phyloP scores from a whole-genome alignment of 208 protist species.

The Acanthamoeba rhysodes region DNA sequence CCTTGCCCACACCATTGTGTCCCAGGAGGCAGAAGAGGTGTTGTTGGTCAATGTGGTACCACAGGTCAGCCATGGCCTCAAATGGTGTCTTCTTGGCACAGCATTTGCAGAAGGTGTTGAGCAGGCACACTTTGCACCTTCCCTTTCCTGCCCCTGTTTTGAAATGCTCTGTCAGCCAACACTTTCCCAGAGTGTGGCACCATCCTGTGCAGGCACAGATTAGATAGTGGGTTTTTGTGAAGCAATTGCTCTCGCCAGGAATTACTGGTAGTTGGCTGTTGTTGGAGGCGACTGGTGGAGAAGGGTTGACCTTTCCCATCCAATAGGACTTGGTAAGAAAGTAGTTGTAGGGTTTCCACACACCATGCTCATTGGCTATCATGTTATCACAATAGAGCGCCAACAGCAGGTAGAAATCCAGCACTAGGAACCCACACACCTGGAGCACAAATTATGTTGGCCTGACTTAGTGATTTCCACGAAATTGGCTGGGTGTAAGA shows the following conservation, averaged over 20 bases:
- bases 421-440: slow-evolving; percentile 57
- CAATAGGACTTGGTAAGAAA: slow-evolving; percentile 74
- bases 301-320: slow-evolving; percentile 4
- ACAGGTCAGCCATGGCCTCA: slow-evolving; percentile 51
- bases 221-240: no score
- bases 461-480: not conserved
- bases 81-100: not conserved
- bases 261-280: no score
- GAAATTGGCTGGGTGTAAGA: not conserved
- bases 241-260: no score
- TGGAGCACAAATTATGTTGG: no score
- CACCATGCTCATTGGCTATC: slow-evolving; percentile 62
- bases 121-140: no score
- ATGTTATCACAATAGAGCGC: slow-evolving; percentile 75
- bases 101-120: not conserved
- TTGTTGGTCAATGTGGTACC: slow-evolving; percentile 77
- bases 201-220: no score
- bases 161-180: no score
- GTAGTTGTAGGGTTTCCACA: slow-evolving; percentile 21
- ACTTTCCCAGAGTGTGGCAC: no score
- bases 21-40: slow-evolving; percentile 76
- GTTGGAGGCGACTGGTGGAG: no score
- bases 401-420: slow-evolving; percentile 71
- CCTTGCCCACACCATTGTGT: slow-evolving; percentile 74
- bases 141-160: no score